Conservation (phyloP, 257 asterid species). For the Plantago elongata region DNA sequence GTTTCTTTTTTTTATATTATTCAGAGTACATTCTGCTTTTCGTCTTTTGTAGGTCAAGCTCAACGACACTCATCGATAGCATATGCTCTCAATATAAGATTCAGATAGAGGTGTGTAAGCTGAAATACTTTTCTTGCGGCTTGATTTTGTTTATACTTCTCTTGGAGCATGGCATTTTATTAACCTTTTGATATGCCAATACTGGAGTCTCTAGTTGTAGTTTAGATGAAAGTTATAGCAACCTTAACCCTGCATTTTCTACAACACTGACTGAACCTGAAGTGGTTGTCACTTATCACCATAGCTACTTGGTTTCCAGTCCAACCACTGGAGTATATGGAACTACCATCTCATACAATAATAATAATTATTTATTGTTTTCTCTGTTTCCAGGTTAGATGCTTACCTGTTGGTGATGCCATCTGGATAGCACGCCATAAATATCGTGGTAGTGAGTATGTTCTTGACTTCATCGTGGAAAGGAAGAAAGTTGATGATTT, state of each 20-base stretch:
- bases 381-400: conserved; percentile 52
- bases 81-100: conserved; percentile 55
- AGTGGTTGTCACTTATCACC: not conserved
- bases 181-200: too few species aligned
- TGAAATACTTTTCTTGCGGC: conserved; percentile 11
- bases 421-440: conserved; percentile 94
- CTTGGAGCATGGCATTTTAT: not conserved
- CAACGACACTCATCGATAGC: conserved; percentile 62
- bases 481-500: conserved; percentile 95
- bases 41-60: conserved; percentile 56
- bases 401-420: conserved; percentile 92
- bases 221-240: too few species aligned
- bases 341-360: not conserved
- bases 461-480: conserved; percentile 95
- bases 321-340: conserved; percentile 12
- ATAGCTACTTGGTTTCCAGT: conserved; percentile 13
- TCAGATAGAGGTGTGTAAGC: conserved; percentile 61
- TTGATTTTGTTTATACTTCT: not conserved
- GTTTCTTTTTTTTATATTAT: conserved; percentile 5
- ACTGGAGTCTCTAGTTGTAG: too few species aligned
- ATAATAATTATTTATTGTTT: too few species aligned
- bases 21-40: conserved; percentile 9
- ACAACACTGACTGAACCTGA: too few species aligned
- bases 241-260: too few species aligned
- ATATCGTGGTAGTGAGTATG: conserved; percentile 54